Base-by-base conservation (phyloP, 2,329 filamentous ascomycete genomes). In the Neonectria sp. region DNA sequence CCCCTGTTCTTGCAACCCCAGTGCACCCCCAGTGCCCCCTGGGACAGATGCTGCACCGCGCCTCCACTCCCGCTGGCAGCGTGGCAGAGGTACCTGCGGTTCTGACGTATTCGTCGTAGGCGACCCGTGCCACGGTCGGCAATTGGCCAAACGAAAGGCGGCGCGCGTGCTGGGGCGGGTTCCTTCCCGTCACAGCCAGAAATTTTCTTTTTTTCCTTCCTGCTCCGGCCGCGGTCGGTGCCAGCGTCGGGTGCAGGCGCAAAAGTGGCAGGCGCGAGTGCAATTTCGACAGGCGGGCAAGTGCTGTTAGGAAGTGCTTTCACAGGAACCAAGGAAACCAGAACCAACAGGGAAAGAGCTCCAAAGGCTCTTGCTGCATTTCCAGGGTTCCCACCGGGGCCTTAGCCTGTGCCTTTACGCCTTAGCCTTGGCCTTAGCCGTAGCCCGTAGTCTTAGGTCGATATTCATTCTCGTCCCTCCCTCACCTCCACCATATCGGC, bases 401-500 rank as follows among this genome's bases (percentile, higher is more conserved):
- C 37, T 45, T 45, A 45, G 40, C n/a, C 40, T 45, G 40, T 45
- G 13, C 40, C 40, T 45, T 45, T 45, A 13, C 40, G 40, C 40
- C 40, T 45, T 45, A 45, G 37, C 37, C n/a, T 45, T 45, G n/a
- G 40, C 40, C 40, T 45, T 45, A 24, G 40, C 46, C 46, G 46
- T 51, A 29, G 46, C 25, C 45, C 25, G 46, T 49, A 51, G 29
- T 17, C 49, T 52, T 52, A 53, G 51, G 51, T 53, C 51, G 51
- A 35, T 21, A 63, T 56, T 35, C 67, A 55, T 59, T 40, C 46
- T 45, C 53, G 56, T 71, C 70, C 65, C 70, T 61, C 62, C 69
- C 61, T 71, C 67, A 21, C n/a, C 51, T 35, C 51, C 51, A 24
- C 29, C 51, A 53, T 37, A 53, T 53, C 51, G 51, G 51, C n/a